Evolutionary conservation across 306 rosid species (phyloP), one percentile per base, ranked within the genome.

Genomic region (Albizia julibrissin): DNA sequence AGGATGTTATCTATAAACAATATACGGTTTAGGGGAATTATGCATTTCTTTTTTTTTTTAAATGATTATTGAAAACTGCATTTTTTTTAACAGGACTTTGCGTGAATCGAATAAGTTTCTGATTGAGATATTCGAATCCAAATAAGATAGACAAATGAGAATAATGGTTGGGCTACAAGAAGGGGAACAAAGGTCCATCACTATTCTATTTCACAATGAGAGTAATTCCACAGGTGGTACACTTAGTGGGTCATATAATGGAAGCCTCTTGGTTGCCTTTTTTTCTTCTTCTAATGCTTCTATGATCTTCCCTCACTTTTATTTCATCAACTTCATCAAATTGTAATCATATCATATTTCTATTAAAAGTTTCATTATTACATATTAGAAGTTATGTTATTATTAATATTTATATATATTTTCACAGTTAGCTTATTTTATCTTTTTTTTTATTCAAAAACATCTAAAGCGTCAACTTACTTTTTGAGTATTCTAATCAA

Each of bases 111-210:
- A 62, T 2, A 27, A 62, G 3, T 27, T 62, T 27, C 16, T 61
- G 69, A 12, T 27, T 26, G 3, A 68, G 24, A 69, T 69, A 69
- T 69, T 40, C 74, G 74, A 69, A 69, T 69, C 31, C 74, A 69
- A 69, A 26, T 69, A n/a, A 39, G 29, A 69, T 10, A 69, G 74
- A 69, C 50, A 69, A 21, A 69, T 21, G 74, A 69, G 74, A 69
- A 69, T 69, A 69, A 39, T 39, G 74, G 50, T 39, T 21, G 74
- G 50, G 74, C 74, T 69, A 39, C 68, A 62, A 27, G 16, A 10
- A 37, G 50, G 50, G 49, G 8, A 62, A 11, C 67, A 61, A 13
- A 62, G 39, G 69, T 62, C 37, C 69, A 39, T 69, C 50, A n/a
- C 74, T 69, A 40, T 21, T 69, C 50, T 7, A 39, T 69, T 39